phyloP scores from a whole-genome alignment of 2,329 filamentous ascomycete species.

The Kalmusia sp. region DNA sequence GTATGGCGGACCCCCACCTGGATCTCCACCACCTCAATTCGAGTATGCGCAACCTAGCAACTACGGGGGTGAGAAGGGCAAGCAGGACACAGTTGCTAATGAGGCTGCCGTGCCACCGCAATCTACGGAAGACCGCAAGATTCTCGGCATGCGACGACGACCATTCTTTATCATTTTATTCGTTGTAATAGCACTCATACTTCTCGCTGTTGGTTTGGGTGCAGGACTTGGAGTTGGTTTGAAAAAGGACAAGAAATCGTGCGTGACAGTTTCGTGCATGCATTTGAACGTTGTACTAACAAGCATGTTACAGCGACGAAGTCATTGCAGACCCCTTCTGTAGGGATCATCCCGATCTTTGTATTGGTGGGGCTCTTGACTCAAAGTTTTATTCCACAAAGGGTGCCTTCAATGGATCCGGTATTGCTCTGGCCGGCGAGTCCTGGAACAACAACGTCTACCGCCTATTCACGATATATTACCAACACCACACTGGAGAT shows the following conservation, averaged over 20 bases:
- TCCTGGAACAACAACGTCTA: slow-evolving; percentile 48
- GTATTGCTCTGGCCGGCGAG: slow-evolving; percentile 54
- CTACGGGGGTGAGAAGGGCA: slow-evolving; percentile 5
- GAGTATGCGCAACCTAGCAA: not conserved
- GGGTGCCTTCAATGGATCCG: slow-evolving; percentile 57
- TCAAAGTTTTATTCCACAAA: slow-evolving; percentile 47
- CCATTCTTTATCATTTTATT: slow-evolving; percentile 29
- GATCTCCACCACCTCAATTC: slow-evolving; percentile 10
- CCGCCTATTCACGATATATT: slow-evolving; percentile 52
- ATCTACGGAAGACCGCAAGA: slow-evolving; percentile 20
- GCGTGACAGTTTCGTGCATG: slow-evolving; percentile 1
- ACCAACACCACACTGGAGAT: slow-evolving; percentile 53
- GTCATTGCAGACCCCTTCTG: slow-evolving; percentile 31
- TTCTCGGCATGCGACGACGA: slow-evolving; percentile 33
- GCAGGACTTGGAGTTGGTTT: slow-evolving; percentile 42
- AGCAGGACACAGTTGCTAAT: not conserved
- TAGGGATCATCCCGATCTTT: slow-evolving; percentile 32
- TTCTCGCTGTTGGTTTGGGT: slow-evolving; percentile 46
- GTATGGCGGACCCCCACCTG: slow-evolving; percentile 9
- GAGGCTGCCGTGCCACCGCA: not conserved
- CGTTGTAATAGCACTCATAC: slow-evolving; percentile 36
- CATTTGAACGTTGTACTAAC: not conserved
- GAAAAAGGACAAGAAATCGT: slow-evolving; percentile 32
- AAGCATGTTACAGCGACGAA: not conserved
- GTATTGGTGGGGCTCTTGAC: slow-evolving; percentile 50